phyloP scores from a whole-genome alignment of 768 basidiomycete genomes.

The Pisolithus albus region DNA sequence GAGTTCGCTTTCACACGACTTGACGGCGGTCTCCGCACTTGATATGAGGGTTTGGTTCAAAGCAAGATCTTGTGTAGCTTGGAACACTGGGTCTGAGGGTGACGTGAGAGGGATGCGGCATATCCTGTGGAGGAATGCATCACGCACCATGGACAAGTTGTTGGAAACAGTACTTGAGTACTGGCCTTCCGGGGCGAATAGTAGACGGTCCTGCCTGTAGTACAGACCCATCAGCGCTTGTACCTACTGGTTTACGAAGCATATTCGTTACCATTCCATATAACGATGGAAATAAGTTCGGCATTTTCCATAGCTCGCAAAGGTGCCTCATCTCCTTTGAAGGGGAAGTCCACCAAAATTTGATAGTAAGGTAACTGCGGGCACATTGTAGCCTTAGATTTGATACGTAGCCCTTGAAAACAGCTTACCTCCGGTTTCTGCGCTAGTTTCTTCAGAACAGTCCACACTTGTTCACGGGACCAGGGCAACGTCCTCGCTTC shows the following conservation, averaged over 20 bases:
- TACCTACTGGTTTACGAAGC: background rate
- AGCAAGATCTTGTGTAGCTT: constrained; percentile 73
- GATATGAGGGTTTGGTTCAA: constrained; percentile 65
- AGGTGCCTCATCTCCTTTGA: constrained; percentile 83
- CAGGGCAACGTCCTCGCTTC: constrained; percentile 80
- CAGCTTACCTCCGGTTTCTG: constrained; percentile 53
- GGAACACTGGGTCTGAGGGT: constrained; percentile 64
- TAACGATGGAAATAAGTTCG: constrained; percentile 78
- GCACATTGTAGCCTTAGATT: background rate
- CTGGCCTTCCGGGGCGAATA: constrained; percentile 86
- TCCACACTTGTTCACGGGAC: constrained; percentile 87
- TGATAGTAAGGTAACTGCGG: constrained; percentile 74
- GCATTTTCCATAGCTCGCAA: constrained; percentile 83
- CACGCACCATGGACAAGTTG: constrained; percentile 66
- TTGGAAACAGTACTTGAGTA: constrained; percentile 81
- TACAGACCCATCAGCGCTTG: background rate
- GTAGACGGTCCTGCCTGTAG: constrained; percentile 73
- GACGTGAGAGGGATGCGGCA: background rate
- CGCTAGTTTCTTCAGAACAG: constrained; percentile 66
- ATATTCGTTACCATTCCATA: constrained; percentile 52
- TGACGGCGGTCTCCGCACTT: constrained; percentile 56
- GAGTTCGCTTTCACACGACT: constrained; percentile 72
- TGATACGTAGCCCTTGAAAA: constrained; percentile 15
- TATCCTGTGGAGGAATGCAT: background rate
- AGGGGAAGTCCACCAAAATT: constrained; percentile 74